These are phyloP conservation scores for Tieghemostelium lacteum DNA, from an alignment of 78 protist species.

Conservation along the genomic window DNA sequence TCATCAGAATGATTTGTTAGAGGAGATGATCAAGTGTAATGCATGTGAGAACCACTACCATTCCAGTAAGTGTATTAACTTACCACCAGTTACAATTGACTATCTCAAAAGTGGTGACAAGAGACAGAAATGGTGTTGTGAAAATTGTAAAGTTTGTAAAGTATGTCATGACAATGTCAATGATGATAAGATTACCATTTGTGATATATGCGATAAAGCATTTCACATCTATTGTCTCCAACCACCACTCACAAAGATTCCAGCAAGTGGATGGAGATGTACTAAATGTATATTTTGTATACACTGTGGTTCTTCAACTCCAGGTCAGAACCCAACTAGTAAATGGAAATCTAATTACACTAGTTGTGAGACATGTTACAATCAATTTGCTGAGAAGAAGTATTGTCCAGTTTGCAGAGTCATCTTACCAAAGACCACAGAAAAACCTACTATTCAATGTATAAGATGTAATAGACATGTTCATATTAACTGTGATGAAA, in stretches of 20 bases:
- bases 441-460: constrained; percentile 35
- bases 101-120: too few relatives aligned
- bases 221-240: constrained; percentile 73
- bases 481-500: constrained; percentile 54
- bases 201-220: constrained; percentile 82
- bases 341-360: constrained; percentile 48
- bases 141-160: constrained; percentile 80
- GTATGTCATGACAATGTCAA: constrained; percentile 46
- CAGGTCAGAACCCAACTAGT: neutral
- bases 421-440: neutral
- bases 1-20: neutral
- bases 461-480: constrained; percentile 28
- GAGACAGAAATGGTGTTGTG: constrained; percentile 41
- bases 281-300: constrained; percentile 37
- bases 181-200: constrained; percentile 67
- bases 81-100: constrained; percentile 18
- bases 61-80: constrained; percentile 14
- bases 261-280: constrained; percentile 81
- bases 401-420: constrained; percentile 52
- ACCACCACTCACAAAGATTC: constrained; percentile 47
- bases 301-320: constrained; percentile 47
- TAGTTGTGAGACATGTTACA: constrained; percentile 30
- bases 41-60: constrained; percentile 21
- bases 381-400: constrained; percentile 16
- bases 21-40: constrained; percentile 4